Base-by-base conservation (phyloP, 2,329 filamentous ascomycete genomes). In the Pleoardoris graminearum region DNA sequence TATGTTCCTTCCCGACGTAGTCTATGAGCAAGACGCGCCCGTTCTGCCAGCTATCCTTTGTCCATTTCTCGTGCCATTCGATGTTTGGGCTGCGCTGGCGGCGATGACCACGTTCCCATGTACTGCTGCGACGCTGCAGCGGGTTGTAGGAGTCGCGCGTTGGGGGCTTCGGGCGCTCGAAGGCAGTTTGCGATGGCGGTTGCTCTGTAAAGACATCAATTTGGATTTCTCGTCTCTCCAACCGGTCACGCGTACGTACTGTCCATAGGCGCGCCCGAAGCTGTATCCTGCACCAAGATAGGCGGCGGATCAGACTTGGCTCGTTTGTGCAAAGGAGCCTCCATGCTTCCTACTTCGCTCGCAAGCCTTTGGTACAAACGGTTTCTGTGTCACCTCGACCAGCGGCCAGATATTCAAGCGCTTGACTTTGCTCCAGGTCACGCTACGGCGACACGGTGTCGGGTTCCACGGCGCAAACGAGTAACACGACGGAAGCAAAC, bases 1-100 rank as follows among this genome's bases (percentile, higher is more conserved):
- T 69, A 46, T 75, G 69, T 21, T 76, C 73, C 55, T 59, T 67
- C 7, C 61, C 63, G 27, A 80, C 69, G 61, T 80, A 82, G 62
- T 82, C 79, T 36, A 82, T 77, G 50, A 82, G 71, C 54, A 82
- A 65, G 5, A 82, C 77, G 30, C 80, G 75, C 11, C 79, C 78
- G 19, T 72, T 59, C 22, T 62, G 62, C 69, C 70, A 75, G 48
- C 63, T 70, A 21, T 71, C 59, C 25, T 67, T 63, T n/a, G 63
- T 71, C 70, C 71, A 73, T 41, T 65, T 61, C 32, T 68, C 61
- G 33, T 67, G 67, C 73, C 73, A 75, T 54, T 72, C 68, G 22
- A 74, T 51, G 21, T 69, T 69, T 3, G 71, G 71, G 44, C 65
- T 73, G 27, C 65, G 66, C 50, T 69, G 69, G 47, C 69, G 65